Conservation (phyloP, 768 basidiomycete species). For the Termitomyces sp. region DNA sequence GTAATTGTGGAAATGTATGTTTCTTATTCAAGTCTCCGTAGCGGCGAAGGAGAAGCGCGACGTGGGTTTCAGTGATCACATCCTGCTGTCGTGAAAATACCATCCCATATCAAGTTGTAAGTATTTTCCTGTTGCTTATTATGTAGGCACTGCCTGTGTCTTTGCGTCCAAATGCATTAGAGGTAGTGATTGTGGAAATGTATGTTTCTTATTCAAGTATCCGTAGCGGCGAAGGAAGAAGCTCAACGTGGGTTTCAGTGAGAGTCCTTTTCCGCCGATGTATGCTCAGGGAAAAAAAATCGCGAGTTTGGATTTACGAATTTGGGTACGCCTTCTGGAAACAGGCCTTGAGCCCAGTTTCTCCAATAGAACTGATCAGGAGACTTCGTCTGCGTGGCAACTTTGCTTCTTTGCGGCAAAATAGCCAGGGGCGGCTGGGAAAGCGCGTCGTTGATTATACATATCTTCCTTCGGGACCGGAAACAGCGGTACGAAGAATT, state of each 20-base stretch:
- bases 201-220: not conserved
- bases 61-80: not conserved
- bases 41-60: not conserved
- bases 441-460: not conserved
- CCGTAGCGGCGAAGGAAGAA: not conserved
- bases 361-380: not conserved
- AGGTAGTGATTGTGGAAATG: slow-evolving; percentile 1
- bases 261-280: not conserved
- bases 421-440: not conserved
- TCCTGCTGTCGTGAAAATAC: not conserved
- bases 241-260: not conserved
- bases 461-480: slow-evolving; percentile 3
- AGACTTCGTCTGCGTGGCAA: not conserved
- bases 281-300: not conserved
- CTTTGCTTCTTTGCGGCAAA: not conserved
- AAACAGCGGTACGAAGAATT: not conserved
- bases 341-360: not conserved
- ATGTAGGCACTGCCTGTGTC: not conserved
- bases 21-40: not conserved
- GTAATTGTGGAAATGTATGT: slow-evolving; percentile 1
- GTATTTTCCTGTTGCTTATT: not conserved
- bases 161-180: not conserved
- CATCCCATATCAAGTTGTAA: not conserved
- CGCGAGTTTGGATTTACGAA: not conserved
- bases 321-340: not conserved